Conservation (phyloP, 192 early-diverging fungal species). For the Umbelopsis isabellina region DNA sequence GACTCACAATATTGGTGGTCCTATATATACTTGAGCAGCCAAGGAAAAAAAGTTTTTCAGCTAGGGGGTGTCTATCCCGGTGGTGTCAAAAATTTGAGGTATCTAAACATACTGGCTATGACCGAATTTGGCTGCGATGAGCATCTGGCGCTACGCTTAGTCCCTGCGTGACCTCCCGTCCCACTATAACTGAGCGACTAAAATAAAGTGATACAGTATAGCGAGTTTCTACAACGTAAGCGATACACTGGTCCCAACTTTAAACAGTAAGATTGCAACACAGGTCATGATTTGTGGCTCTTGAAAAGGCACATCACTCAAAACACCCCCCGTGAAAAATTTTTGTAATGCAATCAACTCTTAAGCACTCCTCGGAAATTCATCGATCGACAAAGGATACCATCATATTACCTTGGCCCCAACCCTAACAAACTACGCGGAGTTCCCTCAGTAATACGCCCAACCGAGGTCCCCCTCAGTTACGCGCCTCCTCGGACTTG, state of each 20-base stretch:
- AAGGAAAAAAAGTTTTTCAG: background rate
- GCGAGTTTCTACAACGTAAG: background rate
- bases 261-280: too few species aligned
- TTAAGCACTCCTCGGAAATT: background rate
- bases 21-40: background rate
- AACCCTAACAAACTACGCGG: background rate
- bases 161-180: conserved; percentile 14
- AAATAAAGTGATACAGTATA: background rate
- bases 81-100: conserved; percentile 16
- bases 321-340: too few species aligned
- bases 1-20: background rate
- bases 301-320: too few species aligned
- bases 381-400: background rate
- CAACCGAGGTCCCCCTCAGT: background rate
- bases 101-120: background rate
- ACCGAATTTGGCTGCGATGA: conserved; percentile 10
- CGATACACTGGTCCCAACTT: too few species aligned
- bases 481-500: conserved; percentile 20
- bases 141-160: conserved; percentile 8
- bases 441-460: background rate
- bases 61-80: background rate
- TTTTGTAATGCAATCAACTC: too few species aligned
- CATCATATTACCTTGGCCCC: background rate
- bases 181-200: background rate
- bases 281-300: too few species aligned